Percentiles rank a stretch among this genome's conserved stretches.
phyloP scores from a whole-genome alignment of 2,329 filamentous ascomycete genomes.

The Curvularia spicifera region DNA sequence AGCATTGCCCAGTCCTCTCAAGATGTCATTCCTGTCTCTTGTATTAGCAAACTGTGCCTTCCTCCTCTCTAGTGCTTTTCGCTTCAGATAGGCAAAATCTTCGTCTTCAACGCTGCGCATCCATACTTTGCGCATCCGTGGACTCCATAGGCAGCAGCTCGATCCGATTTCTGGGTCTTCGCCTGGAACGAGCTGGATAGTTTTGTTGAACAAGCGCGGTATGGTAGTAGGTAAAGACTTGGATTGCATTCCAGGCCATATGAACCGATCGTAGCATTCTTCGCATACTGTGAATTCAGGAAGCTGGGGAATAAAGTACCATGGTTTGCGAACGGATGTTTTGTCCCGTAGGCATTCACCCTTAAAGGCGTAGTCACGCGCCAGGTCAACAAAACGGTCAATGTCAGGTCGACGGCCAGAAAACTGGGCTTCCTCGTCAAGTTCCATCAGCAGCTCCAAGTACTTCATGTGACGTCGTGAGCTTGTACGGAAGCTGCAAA shows the following conservation, averaged over 20 bases:
- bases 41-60: constrained; percentile 50
- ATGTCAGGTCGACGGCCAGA: constrained; percentile 58
- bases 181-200: constrained; percentile 62
- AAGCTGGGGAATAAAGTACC: constrained; percentile 78
- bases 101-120: constrained; percentile 68
- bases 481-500: constrained; percentile 73
- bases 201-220: constrained; percentile 55
- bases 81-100: constrained; percentile 69
- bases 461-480: constrained; percentile 64
- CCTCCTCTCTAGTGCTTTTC: constrained; percentile 62
- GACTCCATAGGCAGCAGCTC: constrained; percentile 80
- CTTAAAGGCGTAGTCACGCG: constrained; percentile 56
- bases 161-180: constrained; percentile 52
- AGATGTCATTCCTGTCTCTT: constrained; percentile 50
- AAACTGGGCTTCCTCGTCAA: constrained; percentile 55
- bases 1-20: constrained; percentile 31
- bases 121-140: constrained; percentile 79
- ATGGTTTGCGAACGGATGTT: constrained; percentile 67
- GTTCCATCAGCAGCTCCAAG: constrained; percentile 62
- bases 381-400: constrained; percentile 67
- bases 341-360: constrained; percentile 69
- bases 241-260: constrained; percentile 67
- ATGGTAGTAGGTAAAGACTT: constrained; percentile 55
- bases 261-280: constrained; percentile 81
- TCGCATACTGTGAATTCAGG: constrained; percentile 84